Evolutionary conservation across 331 rosid genomes (phyloP), one percentile per base, ranked within the genome.

Genomic region (Malus hybrid): DNA sequence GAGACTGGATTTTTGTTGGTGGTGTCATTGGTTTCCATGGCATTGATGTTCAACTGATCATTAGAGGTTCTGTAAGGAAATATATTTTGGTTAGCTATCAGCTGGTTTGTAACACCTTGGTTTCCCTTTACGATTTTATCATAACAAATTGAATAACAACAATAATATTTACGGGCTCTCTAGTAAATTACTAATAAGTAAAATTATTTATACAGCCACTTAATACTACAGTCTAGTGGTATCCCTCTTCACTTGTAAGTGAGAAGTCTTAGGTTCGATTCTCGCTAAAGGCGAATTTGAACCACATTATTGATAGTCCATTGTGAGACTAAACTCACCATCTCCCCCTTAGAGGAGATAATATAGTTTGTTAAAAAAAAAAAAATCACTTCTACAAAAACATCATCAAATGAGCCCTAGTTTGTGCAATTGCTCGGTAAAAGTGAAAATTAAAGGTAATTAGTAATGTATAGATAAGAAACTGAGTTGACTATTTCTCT

Each of bases 241-340:
- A 42, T 42, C 3, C 1, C 1, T 42, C 13, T 42, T 42, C 5
- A 42, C 1, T 42, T 1, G 13, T 42, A 42, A 42, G 46, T 10
- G 13, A 42, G 11, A 36, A 7, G 0, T 42, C 13, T 42, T 10
- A 42, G 0, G 1, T 42, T 42, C 46, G 1, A 42, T 42, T 42
- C 5, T 42, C 5, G 46, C 1, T 1, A 1, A 42, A 42, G 0
- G 0, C 0, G 5, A 42, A 42, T 0, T 42, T 10, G 13, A 42
- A 42, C 5, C 12, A 39, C 4, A 39, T 39, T 39, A 0, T 39
- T 39, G 1, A 2, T 9, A 39, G 13, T 1, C 0, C 46, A 10
- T 42, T 42, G 1, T 42, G 13, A 42, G 4, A 1, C 46, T 2
- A 42, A 42, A 10, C 13, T 0, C 13, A 42, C 0, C 0, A 0